phyloP scores from a whole-genome alignment of 2,329 filamentous ascomycete species.

The Apiospora rasikravindrae region DNA sequence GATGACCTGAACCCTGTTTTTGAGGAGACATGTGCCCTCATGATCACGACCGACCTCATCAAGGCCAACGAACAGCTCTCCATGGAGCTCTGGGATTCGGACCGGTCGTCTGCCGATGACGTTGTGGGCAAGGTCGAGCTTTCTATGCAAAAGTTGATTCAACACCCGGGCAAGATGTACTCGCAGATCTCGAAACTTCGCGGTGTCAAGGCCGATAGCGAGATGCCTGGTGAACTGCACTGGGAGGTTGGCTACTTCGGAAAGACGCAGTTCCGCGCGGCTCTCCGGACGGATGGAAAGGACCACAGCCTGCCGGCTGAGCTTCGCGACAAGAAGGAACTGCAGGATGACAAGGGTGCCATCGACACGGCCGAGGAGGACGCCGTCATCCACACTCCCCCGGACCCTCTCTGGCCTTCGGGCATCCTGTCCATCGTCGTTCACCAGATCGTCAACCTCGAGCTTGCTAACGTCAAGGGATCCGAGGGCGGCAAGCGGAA shows the following conservation, averaged over 20 bases:
- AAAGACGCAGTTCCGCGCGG: slow-evolving; percentile 85
- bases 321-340: slow-evolving; percentile 73
- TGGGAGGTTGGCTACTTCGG: slow-evolving; percentile 97
- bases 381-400: slow-evolving; percentile 86
- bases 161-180: slow-evolving; percentile 92
- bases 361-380: slow-evolving; percentile 78
- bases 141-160: slow-evolving; percentile 92
- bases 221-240: slow-evolving; percentile 91
- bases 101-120: slow-evolving; percentile 89
- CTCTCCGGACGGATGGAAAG: slow-evolving; percentile 85
- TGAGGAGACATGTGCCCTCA: slow-evolving; percentile 82
- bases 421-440: slow-evolving; percentile 86
- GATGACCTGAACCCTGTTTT: slow-evolving; percentile 94
- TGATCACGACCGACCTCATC: slow-evolving; percentile 88
- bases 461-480: slow-evolving; percentile 89
- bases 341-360: slow-evolving; percentile 87
- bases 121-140: slow-evolving; percentile 94
- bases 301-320: slow-evolving; percentile 76
- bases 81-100: slow-evolving; percentile 95
- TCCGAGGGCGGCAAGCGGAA: slow-evolving; percentile 76
- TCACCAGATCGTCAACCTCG: slow-evolving; percentile 94
- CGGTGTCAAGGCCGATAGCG: slow-evolving; percentile 81
- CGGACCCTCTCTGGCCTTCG: slow-evolving; percentile 94
- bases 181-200: slow-evolving; percentile 82
- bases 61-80: slow-evolving; percentile 93